Conservation (phyloP, 208 protist genomes). For the Leishmania lainsoni region DNA sequence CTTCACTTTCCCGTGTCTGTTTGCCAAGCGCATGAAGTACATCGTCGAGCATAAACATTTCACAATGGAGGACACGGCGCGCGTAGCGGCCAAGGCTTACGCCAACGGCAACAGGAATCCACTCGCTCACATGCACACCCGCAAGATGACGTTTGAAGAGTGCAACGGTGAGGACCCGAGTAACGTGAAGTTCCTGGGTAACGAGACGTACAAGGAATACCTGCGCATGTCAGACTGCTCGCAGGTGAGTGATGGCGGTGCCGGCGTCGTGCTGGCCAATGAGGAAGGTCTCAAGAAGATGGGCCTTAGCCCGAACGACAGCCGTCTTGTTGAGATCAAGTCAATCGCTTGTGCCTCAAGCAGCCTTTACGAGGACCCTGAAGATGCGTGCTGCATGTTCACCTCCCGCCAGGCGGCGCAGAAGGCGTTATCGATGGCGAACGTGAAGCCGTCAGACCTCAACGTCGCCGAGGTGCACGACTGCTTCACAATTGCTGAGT, state of each 20-base stretch:
- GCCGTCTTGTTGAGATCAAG: slow-evolving; percentile 77
- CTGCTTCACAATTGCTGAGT: slow-evolving; percentile 93
- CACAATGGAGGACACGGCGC: slow-evolving; percentile 87
- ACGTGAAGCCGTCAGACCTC: slow-evolving; percentile 61
- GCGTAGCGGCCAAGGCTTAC: slow-evolving; percentile 90
- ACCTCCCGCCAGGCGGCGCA: slow-evolving; percentile 78
- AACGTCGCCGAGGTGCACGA: slow-evolving; percentile 92
- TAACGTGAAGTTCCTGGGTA: slow-evolving; percentile 85
- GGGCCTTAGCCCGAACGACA: slow-evolving; percentile 60
- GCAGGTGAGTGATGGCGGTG: slow-evolving; percentile 91
- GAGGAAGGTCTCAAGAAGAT: slow-evolving; percentile 85
- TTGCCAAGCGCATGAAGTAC: slow-evolving; percentile 85
- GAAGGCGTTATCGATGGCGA: slow-evolving; percentile 65
- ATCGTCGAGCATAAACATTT: slow-evolving; percentile 76
- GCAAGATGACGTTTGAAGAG: slow-evolving; percentile 74
- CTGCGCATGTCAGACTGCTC: slow-evolving; percentile 87
- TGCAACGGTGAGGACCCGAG: slow-evolving; percentile 52
- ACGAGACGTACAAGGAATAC: slow-evolving; percentile 83
- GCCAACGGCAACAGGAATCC: slow-evolving; percentile 89
- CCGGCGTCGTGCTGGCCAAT: slow-evolving; percentile 77
- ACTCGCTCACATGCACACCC: slow-evolving; percentile 88
- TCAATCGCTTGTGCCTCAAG: slow-evolving; percentile 55
- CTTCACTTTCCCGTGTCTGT: slow-evolving; percentile 94
- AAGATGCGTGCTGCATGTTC: slow-evolving; percentile 70
- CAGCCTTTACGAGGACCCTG: slow-evolving; percentile 82